Percentiles rank a stretch among this genome's conserved stretches.
phyloP scores from a whole-genome alignment of 2,329 filamentous ascomycete genomes.

The Xylariales sp. region DNA sequence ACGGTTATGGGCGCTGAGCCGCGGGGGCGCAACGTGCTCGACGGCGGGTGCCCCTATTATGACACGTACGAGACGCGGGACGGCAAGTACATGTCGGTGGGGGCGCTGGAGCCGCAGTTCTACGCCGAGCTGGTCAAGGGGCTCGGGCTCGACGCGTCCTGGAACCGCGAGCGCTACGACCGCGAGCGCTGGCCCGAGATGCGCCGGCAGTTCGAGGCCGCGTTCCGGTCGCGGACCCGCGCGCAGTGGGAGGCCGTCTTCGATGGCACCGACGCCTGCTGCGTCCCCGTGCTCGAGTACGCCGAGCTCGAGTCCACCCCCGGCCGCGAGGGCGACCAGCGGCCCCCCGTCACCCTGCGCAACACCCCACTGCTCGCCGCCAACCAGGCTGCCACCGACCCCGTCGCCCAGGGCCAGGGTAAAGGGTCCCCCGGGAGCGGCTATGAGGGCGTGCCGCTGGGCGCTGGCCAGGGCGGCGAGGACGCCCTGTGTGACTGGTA shows the following conservation, averaged over 20 bases:
- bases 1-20: slow-evolving; percentile 57
- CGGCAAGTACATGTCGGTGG: slow-evolving; percentile 78
- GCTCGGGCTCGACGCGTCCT: slow-evolving; percentile 52
- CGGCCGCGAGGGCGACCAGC: slow-evolving; percentile 60
- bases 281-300: slow-evolving; percentile 79
- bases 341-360: slow-evolving; percentile 65
- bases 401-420: slow-evolving; percentile 55
- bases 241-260: slow-evolving; percentile 82
- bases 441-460: slow-evolving; percentile 57
- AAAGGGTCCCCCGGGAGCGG: slow-evolving; percentile 61
- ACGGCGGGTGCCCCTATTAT: slow-evolving; percentile 85
- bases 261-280: slow-evolving; percentile 88
- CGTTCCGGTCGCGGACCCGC: slow-evolving; percentile 68
- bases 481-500: slow-evolving; percentile 66
- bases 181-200: slow-evolving; percentile 64
- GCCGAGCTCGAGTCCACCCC: slow-evolving; percentile 56
- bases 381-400: slow-evolving; percentile 35
- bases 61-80: slow-evolving; percentile 84
- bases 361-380: slow-evolving; percentile 66
- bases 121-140: slow-evolving; percentile 65
- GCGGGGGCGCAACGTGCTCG: slow-evolving; percentile 73
- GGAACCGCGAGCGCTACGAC: slow-evolving; percentile 54
- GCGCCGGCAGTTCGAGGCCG: slow-evolving; percentile 51
- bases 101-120: slow-evolving; percentile 85
- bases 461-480: slow-evolving; percentile 69